phyloP scores from a whole-genome alignment of 2,329 filamentous ascomycete genomes.

The Cladosporium sp. region DNA sequence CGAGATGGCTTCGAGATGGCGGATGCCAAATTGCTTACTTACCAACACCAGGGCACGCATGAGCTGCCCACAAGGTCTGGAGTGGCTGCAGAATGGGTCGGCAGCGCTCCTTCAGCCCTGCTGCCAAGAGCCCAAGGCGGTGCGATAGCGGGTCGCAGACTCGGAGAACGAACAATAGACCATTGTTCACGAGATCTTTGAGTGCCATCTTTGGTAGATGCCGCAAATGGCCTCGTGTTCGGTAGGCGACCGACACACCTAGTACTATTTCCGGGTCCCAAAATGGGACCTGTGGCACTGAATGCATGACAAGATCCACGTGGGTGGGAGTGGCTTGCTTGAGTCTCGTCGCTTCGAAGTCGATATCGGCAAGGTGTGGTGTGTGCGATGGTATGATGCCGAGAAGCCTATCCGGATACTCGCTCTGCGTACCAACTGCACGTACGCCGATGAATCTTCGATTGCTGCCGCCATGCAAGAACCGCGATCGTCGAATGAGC shows the following conservation, averaged over 20 bases:
- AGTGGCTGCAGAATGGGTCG: not conserved
- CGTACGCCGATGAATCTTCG: not conserved
- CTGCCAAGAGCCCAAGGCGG: not conserved
- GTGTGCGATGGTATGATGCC: slow-evolving; percentile 1
- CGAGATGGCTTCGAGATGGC: slow-evolving; percentile 1
- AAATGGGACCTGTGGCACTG: not conserved
- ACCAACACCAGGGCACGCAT: slow-evolving; percentile 6
- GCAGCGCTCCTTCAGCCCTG: slow-evolving; percentile 1
- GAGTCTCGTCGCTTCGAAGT: not conserved
- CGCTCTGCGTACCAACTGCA: not conserved
- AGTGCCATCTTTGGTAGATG: not conserved
- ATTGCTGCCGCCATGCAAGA: not conserved
- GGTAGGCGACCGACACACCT: not conserved
- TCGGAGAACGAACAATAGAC: not conserved
- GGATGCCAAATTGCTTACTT: slow-evolving; percentile 1
- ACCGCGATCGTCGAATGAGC: not conserved
- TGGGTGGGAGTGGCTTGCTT: slow-evolving; percentile 11
- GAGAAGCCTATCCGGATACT: not conserved
- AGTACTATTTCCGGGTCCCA: not conserved
- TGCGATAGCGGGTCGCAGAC: not conserved
- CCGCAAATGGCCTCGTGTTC: not conserved
- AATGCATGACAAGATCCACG: not conserved
- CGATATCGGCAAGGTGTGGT: not conserved
- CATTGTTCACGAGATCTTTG: not conserved
- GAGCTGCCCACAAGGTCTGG: not conserved